These are phyloP conservation scores for Zygosaccharomyces lentus DNA, from an alignment of 805 yeast genomes.

Conservation along the genomic window DNA sequence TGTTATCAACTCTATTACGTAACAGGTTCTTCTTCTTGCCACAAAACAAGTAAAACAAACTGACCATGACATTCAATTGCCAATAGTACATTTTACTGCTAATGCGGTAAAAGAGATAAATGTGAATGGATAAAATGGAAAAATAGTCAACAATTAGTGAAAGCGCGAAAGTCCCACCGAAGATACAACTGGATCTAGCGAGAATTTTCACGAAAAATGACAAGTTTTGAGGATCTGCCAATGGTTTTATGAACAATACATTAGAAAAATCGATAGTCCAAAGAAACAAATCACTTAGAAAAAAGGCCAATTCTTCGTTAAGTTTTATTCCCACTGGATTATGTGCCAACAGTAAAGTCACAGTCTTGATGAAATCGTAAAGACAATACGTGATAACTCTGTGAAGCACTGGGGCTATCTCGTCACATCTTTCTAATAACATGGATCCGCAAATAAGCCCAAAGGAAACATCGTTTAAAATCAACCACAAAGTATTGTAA, in stretches of 20 bases:
- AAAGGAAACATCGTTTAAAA: constrained; percentile 71
- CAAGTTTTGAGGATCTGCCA: constrained; percentile 23
- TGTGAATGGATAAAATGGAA: constrained; percentile 61
- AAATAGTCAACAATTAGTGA: constrained; percentile 63
- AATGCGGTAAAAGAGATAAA: constrained; percentile 71
- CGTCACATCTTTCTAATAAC: constrained; percentile 38
- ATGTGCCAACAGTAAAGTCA: constrained; percentile 71
- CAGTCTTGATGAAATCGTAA: constrained; percentile 42
- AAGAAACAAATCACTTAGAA: constrained; percentile 77
- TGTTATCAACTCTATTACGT: constrained; percentile 79
- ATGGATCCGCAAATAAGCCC: constrained; percentile 60
- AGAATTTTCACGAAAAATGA: constrained; percentile 33
- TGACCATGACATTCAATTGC: constrained; percentile 62
- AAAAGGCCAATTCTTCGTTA: constrained; percentile 77
- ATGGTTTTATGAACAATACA: constrained; percentile 21
- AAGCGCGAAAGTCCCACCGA: constrained; percentile 68
- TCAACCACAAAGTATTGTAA: constrained; percentile 85
- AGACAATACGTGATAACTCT: constrained; percentile 17
- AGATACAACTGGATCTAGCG: constrained; percentile 40
- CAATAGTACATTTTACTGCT: constrained; percentile 74
- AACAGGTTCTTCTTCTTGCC: constrained; percentile 85
- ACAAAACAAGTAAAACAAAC: constrained; percentile 77
- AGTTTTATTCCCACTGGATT: constrained; percentile 94
- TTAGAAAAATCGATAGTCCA: constrained; percentile 81
- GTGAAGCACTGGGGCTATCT: constrained; percentile 38